Percentiles rank a stretch among this genome's conserved stretches.
Evolutionary conservation across 140 eudicot genomes (phyloP).

Genomic region (Bidens hawaiensis): DNA sequence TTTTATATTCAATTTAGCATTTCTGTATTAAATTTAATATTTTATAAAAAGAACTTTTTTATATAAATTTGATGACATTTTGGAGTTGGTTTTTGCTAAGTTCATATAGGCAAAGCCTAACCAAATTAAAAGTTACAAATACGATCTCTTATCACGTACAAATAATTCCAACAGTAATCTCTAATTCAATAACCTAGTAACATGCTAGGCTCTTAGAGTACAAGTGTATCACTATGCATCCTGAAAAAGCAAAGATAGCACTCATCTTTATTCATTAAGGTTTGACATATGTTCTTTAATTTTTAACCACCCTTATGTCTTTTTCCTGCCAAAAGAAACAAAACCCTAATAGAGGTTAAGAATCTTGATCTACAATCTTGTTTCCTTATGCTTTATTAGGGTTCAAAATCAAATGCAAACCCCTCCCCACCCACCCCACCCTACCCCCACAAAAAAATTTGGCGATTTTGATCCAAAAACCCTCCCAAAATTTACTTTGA

Average conservation of each 20-base stretch:
- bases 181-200: neutral
- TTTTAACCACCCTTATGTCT: constrained; percentile 21
- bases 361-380: constrained; percentile 36
- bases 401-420: constrained; percentile 37
- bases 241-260: constrained; percentile 31
- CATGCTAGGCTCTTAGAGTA: constrained; percentile 14
- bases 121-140: neutral
- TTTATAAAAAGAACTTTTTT: no score
- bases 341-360: constrained; percentile 36
- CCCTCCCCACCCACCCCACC: neutral
- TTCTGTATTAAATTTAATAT: no score
- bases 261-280: constrained; percentile 31
- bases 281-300: constrained; percentile 34
- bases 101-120: no score
- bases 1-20: no score
- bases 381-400: constrained; percentile 34
- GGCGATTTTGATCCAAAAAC: constrained; percentile 24
- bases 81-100: no score
- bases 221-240: constrained; percentile 21
- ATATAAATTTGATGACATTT: no score
- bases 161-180: constrained; percentile 13
- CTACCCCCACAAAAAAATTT: constrained; percentile 8
- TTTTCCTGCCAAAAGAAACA: constrained; percentile 25
- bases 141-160: neutral
- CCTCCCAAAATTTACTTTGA: constrained; percentile 30